Evolutionary conservation across 208 protist genomes (phyloP).

Genomic region (Crithidia mellificae): DNA sequence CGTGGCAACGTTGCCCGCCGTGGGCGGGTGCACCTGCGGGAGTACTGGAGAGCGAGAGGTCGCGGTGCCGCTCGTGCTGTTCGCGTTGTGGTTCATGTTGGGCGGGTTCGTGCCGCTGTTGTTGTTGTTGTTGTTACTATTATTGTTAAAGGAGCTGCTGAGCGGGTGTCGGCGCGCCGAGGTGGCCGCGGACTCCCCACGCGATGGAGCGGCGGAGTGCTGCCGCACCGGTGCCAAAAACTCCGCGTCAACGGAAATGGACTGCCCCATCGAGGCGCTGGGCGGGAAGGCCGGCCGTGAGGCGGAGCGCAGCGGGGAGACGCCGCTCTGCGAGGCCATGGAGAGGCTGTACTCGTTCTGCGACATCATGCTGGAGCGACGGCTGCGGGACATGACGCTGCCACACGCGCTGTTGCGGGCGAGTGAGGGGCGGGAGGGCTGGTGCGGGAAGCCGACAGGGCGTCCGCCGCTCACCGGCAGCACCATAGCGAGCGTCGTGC

Average conservation of each 20-base stretch:
- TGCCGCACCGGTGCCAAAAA: slow-evolving; percentile 16
- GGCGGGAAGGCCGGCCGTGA: slow-evolving; percentile 28
- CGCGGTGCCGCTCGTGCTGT: not conserved
- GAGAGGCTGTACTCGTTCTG: slow-evolving; percentile 32
- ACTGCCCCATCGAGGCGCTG: slow-evolving; percentile 20
- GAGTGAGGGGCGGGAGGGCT: slow-evolving; percentile 18
- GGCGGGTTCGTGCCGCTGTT: not conserved
- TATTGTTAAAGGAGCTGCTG: slow-evolving; percentile 1
- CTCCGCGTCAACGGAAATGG: slow-evolving; percentile 31
- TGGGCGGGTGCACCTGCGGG: slow-evolving; percentile 11
- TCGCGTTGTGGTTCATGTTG: not conserved
- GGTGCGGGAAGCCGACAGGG: not conserved
- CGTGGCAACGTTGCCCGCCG: not conserved
- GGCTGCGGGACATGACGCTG: slow-evolving; percentile 22
- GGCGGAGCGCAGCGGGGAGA: slow-evolving; percentile 29
- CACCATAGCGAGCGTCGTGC: slow-evolving; percentile 8
- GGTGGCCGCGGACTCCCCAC: slow-evolving; percentile 14
- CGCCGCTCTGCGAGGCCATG: slow-evolving; percentile 22
- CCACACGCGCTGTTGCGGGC: slow-evolving; percentile 15
- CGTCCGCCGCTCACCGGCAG: slow-evolving; percentile 13
- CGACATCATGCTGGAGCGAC: slow-evolving; percentile 31
- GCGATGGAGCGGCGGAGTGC: slow-evolving; percentile 17
- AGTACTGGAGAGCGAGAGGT: slow-evolving; percentile 13
- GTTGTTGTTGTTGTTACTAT: not conserved
- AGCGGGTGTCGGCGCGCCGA: slow-evolving; percentile 23